Base-by-base conservation (phyloP, 2,329 filamentous ascomycete species). In the Claviceps lovelessii region DNA sequence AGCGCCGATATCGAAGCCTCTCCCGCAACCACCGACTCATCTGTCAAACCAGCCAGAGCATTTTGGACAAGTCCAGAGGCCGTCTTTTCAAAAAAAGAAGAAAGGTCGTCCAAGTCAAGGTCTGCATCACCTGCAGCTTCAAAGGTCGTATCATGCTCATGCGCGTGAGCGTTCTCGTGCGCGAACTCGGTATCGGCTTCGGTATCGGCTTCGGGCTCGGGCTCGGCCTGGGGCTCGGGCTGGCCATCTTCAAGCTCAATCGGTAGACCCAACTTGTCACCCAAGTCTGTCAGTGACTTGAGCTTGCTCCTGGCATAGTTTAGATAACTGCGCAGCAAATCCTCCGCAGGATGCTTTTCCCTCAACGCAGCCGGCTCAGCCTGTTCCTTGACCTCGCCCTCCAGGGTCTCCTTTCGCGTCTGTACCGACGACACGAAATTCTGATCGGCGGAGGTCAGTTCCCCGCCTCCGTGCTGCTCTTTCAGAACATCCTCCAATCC, bases 401-500 rank as follows among this genome's bases (percentile, higher is more conserved):
- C 61, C 8, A 73, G 59, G 6, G 63, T 62, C 11, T 67, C 62
- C 59, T 67, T 70, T 41, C 68, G 63, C 23, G 62, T 61, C 47
- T 67, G 63, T 7, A 70, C 63, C 11, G 65, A 63, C 5, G 63
- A 60, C 9, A 71, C 58, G 33, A 72, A 66, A 9, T 63, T 63
- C 47, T 66, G 62, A 54, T 72, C 69, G 31, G 68, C 63, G 59
- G 68, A 58, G 57, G 63, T 68, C 19, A 69, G 58, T 53, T 67
- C 65, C 28, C 61, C 58, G 17, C 63, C 63, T 3, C 63, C 64
- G 51, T 67, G 66, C 39, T 68, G 61, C 23, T 62, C 61, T 11
- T 64, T 70, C 49, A 78, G 60, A 48, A 70, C 68, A 11, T 73
- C 72, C 31, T 84, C 74, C 2, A 86, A 67, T 5, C 84, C 72